Base-by-base conservation (phyloP, 805 yeast genomes). In the Grigorovia transvaalensis region DNA sequence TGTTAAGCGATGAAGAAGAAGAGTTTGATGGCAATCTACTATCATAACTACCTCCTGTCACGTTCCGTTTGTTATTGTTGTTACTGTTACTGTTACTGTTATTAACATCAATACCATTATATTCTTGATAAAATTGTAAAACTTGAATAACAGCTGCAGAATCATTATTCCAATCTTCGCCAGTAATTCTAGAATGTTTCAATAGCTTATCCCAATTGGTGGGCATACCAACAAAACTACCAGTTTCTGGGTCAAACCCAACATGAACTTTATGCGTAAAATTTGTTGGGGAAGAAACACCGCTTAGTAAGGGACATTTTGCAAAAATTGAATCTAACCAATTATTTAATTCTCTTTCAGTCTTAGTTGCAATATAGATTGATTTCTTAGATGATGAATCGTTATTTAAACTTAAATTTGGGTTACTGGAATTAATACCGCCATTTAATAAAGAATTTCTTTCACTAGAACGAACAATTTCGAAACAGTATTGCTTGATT, bases 81-180 rank as follows among this genome's bases (percentile, higher is more conserved):
- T 44, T 50, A 43, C 19, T 49, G 27, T 50, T 49, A 18, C 42
- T 52, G 11, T 15, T 46, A 6, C 13, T 50, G 27, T 17, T 51
- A 23, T 49, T 52, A 20, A 46, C 19, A 20, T 50, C 63, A 15
- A 58, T 55, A 44, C 65, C 70, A 54, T 65, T 67, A 50, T 68
- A 74, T 56, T 72, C 76, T 54, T 73, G 76, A 53, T 88, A 88
- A 63, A 88, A 88, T 50, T 87, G 90, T 51, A 88, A 82, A 40
- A 88, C 95, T 63, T 88, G 95, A 71, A 86, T 85, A 19, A 93
- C 96, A 0, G 96, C 98, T 61, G 88, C 90, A 0, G 99, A 97
- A 66, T 93, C 90, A 57, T 85, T 87, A 62, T 85, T 81, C 78
- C 90, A 93, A 63, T 93, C 99, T 59, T 84, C 91, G 54, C 82